Conservation (phyloP, 2,329 filamentous ascomycete species). For the Colletotrichum lini region DNA sequence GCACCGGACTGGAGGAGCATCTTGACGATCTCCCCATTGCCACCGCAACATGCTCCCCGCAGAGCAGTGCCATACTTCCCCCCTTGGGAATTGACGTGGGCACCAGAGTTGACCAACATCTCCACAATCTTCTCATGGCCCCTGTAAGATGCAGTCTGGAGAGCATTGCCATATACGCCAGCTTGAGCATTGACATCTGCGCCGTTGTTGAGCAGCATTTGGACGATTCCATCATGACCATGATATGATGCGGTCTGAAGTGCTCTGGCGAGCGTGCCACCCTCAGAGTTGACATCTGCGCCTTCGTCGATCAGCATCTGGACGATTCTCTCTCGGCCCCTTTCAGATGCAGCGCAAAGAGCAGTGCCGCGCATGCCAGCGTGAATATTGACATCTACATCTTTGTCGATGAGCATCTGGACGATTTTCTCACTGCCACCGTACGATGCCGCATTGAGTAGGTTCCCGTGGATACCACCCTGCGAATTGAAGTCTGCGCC, state of each 20-base stretch:
- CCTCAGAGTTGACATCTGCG: conserved; percentile 17
- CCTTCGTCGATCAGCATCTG: conserved; percentile 32
- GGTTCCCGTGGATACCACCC: too few species aligned
- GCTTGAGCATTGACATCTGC: background rate
- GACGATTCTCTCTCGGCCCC: background rate
- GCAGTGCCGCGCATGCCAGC: conserved; percentile 28
- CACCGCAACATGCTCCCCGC: too few species aligned
- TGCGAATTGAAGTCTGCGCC: too few species aligned
- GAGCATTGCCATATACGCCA: background rate
- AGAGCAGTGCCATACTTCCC: too few species aligned
- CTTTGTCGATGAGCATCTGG: too few species aligned
- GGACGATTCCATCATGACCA: background rate
- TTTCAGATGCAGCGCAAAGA: conserved; percentile 40
- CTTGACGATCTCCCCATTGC: background rate
- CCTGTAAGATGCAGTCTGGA: background rate
- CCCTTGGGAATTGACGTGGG: too few species aligned
- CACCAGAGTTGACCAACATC: too few species aligned
- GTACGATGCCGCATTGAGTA: too few species aligned
- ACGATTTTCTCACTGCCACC: too few species aligned
- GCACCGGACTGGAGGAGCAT: background rate
- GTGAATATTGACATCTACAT: conserved; percentile 21
- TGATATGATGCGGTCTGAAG: background rate
- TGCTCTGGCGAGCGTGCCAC: background rate
- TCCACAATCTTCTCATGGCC: background rate
- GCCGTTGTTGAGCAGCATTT: background rate